These are phyloP conservation scores for Baorangia bicolor DNA, from an alignment of 768 basidiomycete species.

Conservation along the genomic window DNA sequence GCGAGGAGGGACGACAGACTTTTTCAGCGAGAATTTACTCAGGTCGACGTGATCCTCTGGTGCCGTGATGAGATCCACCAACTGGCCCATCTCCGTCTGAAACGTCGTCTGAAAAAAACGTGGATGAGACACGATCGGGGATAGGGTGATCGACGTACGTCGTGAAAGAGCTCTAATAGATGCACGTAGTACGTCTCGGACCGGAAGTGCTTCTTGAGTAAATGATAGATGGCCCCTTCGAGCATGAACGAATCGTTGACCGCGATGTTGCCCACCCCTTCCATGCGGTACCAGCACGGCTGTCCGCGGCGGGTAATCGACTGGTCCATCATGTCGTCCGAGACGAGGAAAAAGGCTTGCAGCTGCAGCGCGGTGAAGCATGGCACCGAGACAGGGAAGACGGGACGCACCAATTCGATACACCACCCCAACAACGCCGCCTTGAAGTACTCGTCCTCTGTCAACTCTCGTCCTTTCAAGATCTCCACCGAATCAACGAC, in stretches of 20 bases:
- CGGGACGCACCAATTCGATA: slow-evolving; percentile 78
- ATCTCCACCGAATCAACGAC: slow-evolving; percentile 94
- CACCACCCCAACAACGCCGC: slow-evolving; percentile 93
- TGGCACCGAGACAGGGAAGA: background rate
- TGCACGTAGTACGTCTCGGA: slow-evolving; percentile 81
- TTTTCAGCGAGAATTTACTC: slow-evolving; percentile 80
- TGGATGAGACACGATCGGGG: too few species aligned
- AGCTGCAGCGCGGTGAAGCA: slow-evolving; percentile 47
- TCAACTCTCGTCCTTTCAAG: slow-evolving; percentile 65
- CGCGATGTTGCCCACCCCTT: slow-evolving; percentile 68
- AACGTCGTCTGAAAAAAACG: too few species aligned
- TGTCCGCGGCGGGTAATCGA: slow-evolving; percentile 92
- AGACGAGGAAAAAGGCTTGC: slow-evolving; percentile 96
- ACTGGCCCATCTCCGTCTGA: slow-evolving; percentile 94
- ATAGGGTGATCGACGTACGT: too few species aligned
- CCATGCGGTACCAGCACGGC: slow-evolving; percentile 88
- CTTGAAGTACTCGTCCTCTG: slow-evolving; percentile 85
- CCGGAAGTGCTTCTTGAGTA: slow-evolving; percentile 87
- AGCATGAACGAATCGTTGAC: slow-evolving; percentile 98
- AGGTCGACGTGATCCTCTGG: slow-evolving; percentile 89
- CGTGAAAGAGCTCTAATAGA: slow-evolving; percentile 88
- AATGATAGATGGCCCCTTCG: slow-evolving; percentile 87
- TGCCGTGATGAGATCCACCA: slow-evolving; percentile 94
- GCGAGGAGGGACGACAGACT: slow-evolving; percentile 29
- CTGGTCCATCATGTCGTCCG: slow-evolving; percentile 92